Percentiles rank a stretch among this genome's conserved stretches.
Conservation (phyloP, 2,329 filamentous ascomycete genomes). For the Kalaharituber pfeilii region DNA sequence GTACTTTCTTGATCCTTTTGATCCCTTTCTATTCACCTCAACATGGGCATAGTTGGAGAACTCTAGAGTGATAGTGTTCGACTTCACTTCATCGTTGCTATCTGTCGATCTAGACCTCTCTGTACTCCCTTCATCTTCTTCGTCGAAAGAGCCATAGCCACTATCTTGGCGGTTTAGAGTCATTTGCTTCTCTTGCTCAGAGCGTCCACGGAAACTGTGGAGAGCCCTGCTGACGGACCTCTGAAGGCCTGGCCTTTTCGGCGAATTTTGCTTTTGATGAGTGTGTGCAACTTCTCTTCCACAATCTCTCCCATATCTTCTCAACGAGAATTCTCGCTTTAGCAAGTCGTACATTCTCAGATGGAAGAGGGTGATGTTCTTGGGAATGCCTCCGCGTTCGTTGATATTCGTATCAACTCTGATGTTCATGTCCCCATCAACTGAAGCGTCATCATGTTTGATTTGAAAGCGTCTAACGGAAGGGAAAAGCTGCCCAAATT, state of each 20-base stretch:
- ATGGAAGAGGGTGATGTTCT: conserved; percentile 70
- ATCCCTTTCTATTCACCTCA: conserved; percentile 54
- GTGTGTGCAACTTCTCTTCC: conserved; percentile 85
- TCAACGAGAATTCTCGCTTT: conserved; percentile 71
- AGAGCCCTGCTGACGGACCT: conserved; percentile 44
- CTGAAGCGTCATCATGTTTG: conserved; percentile 73
- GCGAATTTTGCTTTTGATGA: conserved; percentile 46
- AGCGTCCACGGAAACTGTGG: conserved; percentile 38
- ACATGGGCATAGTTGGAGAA: conserved; percentile 96
- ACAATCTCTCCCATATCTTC: conserved; percentile 81
- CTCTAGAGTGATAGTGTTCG: conserved; percentile 72
- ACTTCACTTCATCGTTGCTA: conserved; percentile 30
- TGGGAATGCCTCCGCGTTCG: conserved; percentile 37
- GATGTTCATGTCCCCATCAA: conserved; percentile 93
- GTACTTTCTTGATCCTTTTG: conserved; percentile 55
- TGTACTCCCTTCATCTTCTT: conserved; percentile 27
- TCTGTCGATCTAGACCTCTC: conserved; percentile 27
- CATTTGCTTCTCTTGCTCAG: conserved; percentile 33
- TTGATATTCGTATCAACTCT: conserved; percentile 60
- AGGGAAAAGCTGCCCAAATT: conserved; percentile 75
- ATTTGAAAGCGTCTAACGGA: conserved; percentile 65
- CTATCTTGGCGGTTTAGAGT: conserved; percentile 41
- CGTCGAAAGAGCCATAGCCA: conserved; percentile 37
- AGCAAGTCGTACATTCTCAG: conserved; percentile 84
- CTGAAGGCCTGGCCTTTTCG: conserved; percentile 36